These are phyloP conservation scores for Rehmannia glutinosa DNA, from an alignment of 257 asterid species.

Conservation along the genomic window DNA sequence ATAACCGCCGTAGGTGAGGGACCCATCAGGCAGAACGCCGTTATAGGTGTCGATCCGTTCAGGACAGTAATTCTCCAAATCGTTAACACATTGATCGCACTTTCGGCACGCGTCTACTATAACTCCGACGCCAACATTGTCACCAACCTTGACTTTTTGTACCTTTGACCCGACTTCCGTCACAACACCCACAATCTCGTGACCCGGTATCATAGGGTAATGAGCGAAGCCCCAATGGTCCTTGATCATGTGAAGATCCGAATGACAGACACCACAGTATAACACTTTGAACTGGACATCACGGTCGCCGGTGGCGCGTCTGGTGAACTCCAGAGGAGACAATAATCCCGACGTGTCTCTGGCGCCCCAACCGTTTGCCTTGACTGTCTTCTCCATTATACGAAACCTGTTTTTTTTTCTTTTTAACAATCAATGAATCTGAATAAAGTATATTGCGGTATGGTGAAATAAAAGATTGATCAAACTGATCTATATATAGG, in stretches of 20 bases:
- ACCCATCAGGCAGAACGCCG: not conserved
- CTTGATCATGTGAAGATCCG: conserved; percentile 41
- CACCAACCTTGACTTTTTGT: not conserved
- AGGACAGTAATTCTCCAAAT: not conserved
- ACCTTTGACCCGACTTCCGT: not conserved
- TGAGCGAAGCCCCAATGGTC: conserved; percentile 33
- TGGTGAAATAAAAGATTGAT: no score
- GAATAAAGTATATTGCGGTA: no score
- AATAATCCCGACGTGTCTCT: not conserved
- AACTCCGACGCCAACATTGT: not conserved
- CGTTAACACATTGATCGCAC: not conserved
- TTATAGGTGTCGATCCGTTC: not conserved
- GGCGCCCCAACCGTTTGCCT: not conserved
- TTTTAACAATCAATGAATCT: no score
- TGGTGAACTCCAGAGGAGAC: not conserved
- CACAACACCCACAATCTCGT: not conserved
- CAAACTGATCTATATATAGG: no score
- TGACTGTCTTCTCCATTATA: not conserved
- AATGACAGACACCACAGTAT: conserved; percentile 55
- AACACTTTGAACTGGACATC: conserved; percentile 30
- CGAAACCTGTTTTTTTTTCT: no score
- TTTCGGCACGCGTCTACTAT: not conserved
- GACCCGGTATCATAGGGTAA: conserved; percentile 28
- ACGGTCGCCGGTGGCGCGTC: conserved; percentile 18
- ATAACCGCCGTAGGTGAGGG: not conserved